These are phyloP conservation scores for Myxozyma sirexii DNA, from an alignment of 805 yeast genomes.

Conservation along the genomic window DNA sequence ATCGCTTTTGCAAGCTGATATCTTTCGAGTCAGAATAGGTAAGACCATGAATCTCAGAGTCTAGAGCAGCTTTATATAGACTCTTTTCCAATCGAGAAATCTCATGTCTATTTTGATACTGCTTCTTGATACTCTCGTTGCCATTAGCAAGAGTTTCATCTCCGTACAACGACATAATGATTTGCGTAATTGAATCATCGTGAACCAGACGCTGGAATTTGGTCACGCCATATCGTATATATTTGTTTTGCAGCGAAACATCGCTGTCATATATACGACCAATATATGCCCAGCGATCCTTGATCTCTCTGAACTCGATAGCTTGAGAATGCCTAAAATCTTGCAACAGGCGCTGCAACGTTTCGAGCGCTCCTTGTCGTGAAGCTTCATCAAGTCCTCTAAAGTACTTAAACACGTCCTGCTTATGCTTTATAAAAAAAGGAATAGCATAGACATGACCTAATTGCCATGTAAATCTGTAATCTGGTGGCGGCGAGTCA, in stretches of 20 bases:
- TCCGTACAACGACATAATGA: neutral
- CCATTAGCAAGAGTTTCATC: neutral
- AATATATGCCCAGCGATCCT: neutral
- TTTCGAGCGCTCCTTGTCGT: neutral
- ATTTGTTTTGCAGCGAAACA: neutral
- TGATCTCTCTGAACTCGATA: neutral
- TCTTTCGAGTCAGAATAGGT: no score
- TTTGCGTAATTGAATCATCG: neutral
- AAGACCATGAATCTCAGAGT: no score
- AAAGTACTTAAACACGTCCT: neutral
- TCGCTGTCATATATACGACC: neutral
- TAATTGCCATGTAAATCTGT: neutral
- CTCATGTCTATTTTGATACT: neutral
- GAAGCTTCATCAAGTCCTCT: neutral
- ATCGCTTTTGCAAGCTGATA: no score
- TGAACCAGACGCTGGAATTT: neutral
- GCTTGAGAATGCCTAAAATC: neutral
- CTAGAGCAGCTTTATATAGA: neutral
- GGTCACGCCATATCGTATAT: neutral
- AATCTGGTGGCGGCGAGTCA: neutral
- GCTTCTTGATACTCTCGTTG: neutral
- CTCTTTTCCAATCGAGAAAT: neutral
- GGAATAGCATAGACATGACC: neutral
- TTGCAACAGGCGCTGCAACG: neutral
- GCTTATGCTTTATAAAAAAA: neutral